Evolutionary conservation across 176 grass and related monocot species (phyloP), one percentile per base, ranked within the genome.

Genomic region (Eleusine indica): DNA sequence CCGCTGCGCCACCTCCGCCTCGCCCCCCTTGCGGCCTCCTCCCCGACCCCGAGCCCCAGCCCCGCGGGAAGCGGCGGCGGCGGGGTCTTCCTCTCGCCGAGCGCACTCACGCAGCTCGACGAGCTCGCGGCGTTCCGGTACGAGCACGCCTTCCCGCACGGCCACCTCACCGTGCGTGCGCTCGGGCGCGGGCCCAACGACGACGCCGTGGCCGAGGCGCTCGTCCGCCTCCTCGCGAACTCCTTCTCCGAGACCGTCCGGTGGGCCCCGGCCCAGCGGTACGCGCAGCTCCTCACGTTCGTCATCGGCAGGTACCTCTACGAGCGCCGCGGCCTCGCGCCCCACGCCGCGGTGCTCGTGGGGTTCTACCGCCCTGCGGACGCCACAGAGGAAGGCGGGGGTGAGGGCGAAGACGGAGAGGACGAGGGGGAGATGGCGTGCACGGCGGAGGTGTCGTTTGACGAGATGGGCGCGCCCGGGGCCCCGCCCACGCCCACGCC

Each of bases 371-470:
- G 47, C 22, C 53, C 82, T 7, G 79, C 84, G 9, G 70, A 17
- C 40, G 66, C 11, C 4, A 2, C 68, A 6, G 77, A 32, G 30
- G 88, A 35, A 10, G 68, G 2, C 0, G 81, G 53, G 56, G 82
- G 30, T 7, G 53, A 76, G 7, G 41, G 71, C 15, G 56, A 64
- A 21, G 63, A 32, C 11, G 72, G 38, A 2, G 47, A 17, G 0
- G 83, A 37, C 18, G 69, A 87, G 42, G 78, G 88, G 22, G 77
- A 90, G 82, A 89, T 97, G 72, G 96, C 92, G 7, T 93, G 88
- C 89, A 93, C 87, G 1, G 92, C 92, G 18, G 96, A 98, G 93
- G 91, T 95, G 13, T 95, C 96, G 9, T 89, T 98, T 65, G 82
- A 98, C 48, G 90, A 82, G 11, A 41, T 88, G 42, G 90, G 95